Percentiles rank a stretch among this genome's conserved stretches.
phyloP scores from a whole-genome alignment of 1,139 yeast species.

The Geotrichum phurueaensis region DNA sequence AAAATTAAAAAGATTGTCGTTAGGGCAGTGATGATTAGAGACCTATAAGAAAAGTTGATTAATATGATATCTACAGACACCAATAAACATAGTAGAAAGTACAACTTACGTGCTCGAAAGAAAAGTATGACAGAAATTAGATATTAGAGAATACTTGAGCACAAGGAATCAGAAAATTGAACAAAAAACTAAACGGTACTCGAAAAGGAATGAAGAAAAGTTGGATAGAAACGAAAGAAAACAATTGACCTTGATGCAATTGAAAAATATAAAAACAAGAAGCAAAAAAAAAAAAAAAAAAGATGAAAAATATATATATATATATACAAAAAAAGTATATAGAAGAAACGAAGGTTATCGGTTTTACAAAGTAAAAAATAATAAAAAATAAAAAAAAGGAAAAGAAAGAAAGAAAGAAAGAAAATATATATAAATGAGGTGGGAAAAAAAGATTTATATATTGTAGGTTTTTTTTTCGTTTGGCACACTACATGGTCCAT shows the following conservation, averaged over 20 bases:
- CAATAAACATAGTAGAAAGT: not conserved
- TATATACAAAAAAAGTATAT: not conserved
- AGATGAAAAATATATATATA: not conserved
- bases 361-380: not conserved
- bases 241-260: not conserved
- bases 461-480: not conserved
- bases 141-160: not conserved
- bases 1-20: not conserved
- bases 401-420: not conserved
- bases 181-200: not conserved
- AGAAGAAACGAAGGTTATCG: not conserved
- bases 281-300: not conserved
- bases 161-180: not conserved
- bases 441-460: not conserved
- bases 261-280: not conserved
- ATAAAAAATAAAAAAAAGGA: not conserved
- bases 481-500: not conserved
- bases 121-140: not conserved
- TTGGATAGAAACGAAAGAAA: not conserved
- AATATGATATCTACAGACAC: not conserved
- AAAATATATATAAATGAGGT: not conserved
- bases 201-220: not conserved
- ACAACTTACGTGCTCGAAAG: not conserved
- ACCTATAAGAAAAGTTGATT: not conserved
- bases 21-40: not conserved